Conservation (phyloP, 495 filamentous ascomycete genomes). For the Pseudoneurospora amorphoporcata region DNA sequence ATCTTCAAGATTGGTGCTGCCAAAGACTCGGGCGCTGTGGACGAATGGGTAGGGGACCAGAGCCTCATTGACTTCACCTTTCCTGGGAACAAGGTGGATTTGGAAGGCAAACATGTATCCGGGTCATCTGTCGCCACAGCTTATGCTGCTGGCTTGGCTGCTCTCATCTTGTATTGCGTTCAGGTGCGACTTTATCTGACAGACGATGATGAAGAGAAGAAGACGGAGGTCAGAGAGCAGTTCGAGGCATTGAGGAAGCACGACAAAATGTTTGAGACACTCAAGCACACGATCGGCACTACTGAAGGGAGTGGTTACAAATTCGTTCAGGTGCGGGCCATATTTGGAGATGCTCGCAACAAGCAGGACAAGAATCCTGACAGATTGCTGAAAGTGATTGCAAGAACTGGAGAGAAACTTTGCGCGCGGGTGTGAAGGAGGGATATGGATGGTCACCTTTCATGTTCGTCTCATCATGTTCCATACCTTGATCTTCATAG, state of each 20-base stretch:
- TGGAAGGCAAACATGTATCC: background rate
- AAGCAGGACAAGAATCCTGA: slow-evolving; percentile 7
- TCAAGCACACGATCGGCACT: slow-evolving; percentile 10
- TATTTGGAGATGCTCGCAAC: slow-evolving; percentile 10
- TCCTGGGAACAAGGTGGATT: slow-evolving; percentile 15
- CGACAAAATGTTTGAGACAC: slow-evolving; percentile 18
- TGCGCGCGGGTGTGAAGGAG: background rate
- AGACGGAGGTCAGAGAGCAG: slow-evolving; percentile 5
- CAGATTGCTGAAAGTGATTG: slow-evolving; percentile 2
- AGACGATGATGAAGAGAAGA: background rate
- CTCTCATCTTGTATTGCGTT: slow-evolving; percentile 20
- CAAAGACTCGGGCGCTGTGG: slow-evolving; percentile 13
- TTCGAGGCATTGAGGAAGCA: slow-evolving; percentile 16
- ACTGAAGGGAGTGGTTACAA: slow-evolving; percentile 11
- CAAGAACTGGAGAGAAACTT: slow-evolving; percentile 2
- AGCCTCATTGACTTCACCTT: slow-evolving; percentile 16
- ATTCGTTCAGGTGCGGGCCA: slow-evolving; percentile 18
- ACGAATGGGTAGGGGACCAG: slow-evolving; percentile 12
- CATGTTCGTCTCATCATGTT: background rate
- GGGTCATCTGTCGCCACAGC: slow-evolving; percentile 19
- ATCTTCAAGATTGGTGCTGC: slow-evolving; percentile 14
- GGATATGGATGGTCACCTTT: background rate
- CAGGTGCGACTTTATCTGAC: background rate
- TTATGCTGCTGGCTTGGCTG: slow-evolving; percentile 19
- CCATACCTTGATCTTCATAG: background rate